These are phyloP conservation scores for Mycosphaerella sp. DNA, from an alignment of 2,329 filamentous ascomycete genomes.

Conservation along the genomic window DNA sequence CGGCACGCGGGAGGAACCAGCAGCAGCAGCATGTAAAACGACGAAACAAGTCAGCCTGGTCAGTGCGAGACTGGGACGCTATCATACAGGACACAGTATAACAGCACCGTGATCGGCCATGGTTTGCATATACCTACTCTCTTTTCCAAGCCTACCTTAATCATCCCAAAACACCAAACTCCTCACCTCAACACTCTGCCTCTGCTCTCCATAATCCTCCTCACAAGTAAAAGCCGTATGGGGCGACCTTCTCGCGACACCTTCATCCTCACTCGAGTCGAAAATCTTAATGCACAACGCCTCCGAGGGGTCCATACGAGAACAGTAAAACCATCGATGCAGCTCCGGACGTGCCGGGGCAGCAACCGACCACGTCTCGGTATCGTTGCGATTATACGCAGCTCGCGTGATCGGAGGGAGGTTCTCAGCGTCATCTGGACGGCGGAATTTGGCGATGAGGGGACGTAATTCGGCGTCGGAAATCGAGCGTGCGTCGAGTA, in stretches of 20 bases:
- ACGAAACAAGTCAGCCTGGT: too few relatives aligned
- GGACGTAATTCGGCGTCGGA: conserved; percentile 4
- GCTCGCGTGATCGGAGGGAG: conserved; percentile 5
- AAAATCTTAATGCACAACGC: conserved; percentile 11
- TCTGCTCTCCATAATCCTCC: conserved; percentile 1
- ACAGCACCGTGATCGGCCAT: too few relatives aligned
- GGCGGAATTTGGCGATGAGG: conserved; percentile 3
- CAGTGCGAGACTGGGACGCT: too few relatives aligned
- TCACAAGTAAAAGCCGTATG: conserved; percentile 9
- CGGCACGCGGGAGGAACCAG: too few relatives aligned
- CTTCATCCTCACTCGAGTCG: conserved; percentile 6
- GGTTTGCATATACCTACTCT: too few relatives aligned
- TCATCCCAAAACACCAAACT: conserved; percentile 8
- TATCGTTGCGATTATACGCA: conserved; percentile 3
- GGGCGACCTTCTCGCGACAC: conserved; percentile 5
- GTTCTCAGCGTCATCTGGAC: conserved; percentile 3
- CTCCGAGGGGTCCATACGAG: not conserved
- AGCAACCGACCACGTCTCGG: conserved; percentile 8
- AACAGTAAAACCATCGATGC: conserved; percentile 10
- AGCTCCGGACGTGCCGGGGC: not conserved
- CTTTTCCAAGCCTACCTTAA: not conserved
- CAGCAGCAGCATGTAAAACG: too few relatives aligned
- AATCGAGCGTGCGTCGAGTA: conserved; percentile 11
- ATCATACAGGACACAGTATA: too few relatives aligned
- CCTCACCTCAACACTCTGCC: conserved; percentile 9